Percentiles rank a stretch among this genome's conserved stretches.
phyloP scores from a whole-genome alignment of 2,329 filamentous ascomycete species.

The Calonectria naviculata region DNA sequence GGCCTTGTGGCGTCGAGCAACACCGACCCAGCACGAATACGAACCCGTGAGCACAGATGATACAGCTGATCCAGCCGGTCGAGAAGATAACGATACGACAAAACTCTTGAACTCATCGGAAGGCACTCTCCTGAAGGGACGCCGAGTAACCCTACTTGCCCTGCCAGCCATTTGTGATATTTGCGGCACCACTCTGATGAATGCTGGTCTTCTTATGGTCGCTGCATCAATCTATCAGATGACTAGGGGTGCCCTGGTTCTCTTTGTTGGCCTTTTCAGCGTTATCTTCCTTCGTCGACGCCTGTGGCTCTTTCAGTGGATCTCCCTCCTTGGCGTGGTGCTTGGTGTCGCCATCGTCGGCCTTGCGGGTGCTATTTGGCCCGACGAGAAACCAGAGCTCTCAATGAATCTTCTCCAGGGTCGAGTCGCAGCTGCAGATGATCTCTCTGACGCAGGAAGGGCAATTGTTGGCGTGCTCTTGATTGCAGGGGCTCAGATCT shows the following conservation, averaged over 20 bases:
- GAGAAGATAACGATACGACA: slow-evolving; percentile 42
- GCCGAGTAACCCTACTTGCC: slow-evolving; percentile 79
- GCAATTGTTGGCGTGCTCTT: slow-evolving; percentile 87
- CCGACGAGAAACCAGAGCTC: slow-evolving; percentile 67
- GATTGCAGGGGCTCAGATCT: slow-evolving; percentile 95
- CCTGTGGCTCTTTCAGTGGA: slow-evolving; percentile 91
- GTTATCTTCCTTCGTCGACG: slow-evolving; percentile 87
- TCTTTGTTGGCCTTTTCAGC: slow-evolving; percentile 96
- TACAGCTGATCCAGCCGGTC: slow-evolving; percentile 57
- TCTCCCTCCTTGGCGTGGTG: slow-evolving; percentile 87
- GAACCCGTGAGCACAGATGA: slow-evolving; percentile 68
- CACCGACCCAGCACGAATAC: slow-evolving; percentile 68
- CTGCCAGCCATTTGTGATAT: slow-evolving; percentile 95
- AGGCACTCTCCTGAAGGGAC: slow-evolving; percentile 74
- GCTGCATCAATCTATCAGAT: slow-evolving; percentile 98
- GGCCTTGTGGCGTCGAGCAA: slow-evolving; percentile 71
- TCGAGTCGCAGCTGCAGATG: slow-evolving; percentile 54
- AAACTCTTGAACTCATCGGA: slow-evolving; percentile 63
- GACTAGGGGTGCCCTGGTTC: slow-evolving; percentile 92
- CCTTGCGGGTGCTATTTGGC: slow-evolving; percentile 85
- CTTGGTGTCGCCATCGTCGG: slow-evolving; percentile 90
- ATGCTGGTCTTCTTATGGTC: slow-evolving; percentile 91
- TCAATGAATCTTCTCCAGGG: slow-evolving; percentile 45
- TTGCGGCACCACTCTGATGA: slow-evolving; percentile 96
- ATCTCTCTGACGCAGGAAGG: slow-evolving; percentile 45